phyloP scores from a whole-genome alignment of 805 yeast genomes.

The Metschnikowia drakensbergensis region DNA sequence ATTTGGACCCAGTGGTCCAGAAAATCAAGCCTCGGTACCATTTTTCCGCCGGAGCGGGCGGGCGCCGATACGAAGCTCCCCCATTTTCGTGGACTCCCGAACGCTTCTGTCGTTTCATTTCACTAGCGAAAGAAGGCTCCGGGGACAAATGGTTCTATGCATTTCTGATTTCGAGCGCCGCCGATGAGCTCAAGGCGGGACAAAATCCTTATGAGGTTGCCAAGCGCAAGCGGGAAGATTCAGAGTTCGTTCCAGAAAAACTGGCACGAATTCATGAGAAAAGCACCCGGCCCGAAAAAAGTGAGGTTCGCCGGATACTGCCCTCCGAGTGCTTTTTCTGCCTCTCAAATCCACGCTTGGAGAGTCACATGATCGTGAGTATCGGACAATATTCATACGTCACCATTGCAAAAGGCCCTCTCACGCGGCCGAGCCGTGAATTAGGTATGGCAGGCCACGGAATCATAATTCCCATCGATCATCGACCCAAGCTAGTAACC shows the following conservation, averaged over 20 bases:
- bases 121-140: slow-evolving; percentile 57
- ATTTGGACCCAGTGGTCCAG: slow-evolving; percentile 45
- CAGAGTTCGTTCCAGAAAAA: background rate
- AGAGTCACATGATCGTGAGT: slow-evolving; percentile 74
- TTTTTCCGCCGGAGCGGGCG: slow-evolving; percentile 52
- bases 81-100: slow-evolving; percentile 56
- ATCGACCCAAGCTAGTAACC: slow-evolving; percentile 41
- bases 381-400: slow-evolving; percentile 65
- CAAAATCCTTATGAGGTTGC: slow-evolving; percentile 21
- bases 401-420: slow-evolving; percentile 84
- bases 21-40: slow-evolving; percentile 60
- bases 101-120: slow-evolving; percentile 56
- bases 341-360: slow-evolving; percentile 71
- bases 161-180: slow-evolving; percentile 34
- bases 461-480: slow-evolving; percentile 74
- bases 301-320: slow-evolving; percentile 34
- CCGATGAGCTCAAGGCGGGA: slow-evolving; percentile 15
- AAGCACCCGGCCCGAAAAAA: background rate
- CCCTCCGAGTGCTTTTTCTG: slow-evolving; percentile 79
- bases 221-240: slow-evolving; percentile 5
- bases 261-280: background rate
- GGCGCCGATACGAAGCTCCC: slow-evolving; percentile 49
- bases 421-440: slow-evolving; percentile 48
- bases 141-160: slow-evolving; percentile 72
- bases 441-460: slow-evolving; percentile 76